phyloP scores from a whole-genome alignment of 371 early-diverging fungal species.

The Mucor piriformis region DNA sequence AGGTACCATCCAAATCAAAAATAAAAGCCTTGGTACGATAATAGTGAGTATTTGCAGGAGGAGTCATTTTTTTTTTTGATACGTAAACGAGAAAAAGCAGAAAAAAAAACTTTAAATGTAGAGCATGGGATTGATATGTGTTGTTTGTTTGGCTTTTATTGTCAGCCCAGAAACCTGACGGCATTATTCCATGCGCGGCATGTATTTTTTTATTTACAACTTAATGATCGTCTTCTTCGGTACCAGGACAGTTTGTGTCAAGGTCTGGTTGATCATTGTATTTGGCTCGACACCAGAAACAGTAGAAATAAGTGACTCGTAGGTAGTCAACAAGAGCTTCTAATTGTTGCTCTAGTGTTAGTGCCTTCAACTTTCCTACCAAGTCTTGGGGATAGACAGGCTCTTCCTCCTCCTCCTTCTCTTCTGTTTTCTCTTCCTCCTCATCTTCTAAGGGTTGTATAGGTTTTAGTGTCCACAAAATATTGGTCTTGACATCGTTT shows the following conservation, averaged over 20 bases:
- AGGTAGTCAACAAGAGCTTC: conserved; percentile 49
- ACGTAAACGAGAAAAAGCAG: not conserved
- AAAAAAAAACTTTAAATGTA: not conserved
- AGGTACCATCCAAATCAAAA: conserved; percentile 53
- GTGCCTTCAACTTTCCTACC: conserved; percentile 27
- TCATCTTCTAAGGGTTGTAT: conserved; percentile 16
- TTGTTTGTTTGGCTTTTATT: no score
- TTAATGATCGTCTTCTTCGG: conserved; percentile 61
- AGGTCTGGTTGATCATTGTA: conserved; percentile 57
- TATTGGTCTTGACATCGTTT: conserved; percentile 23
- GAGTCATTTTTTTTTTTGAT: not conserved
- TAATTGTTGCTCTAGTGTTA: conserved; percentile 44
- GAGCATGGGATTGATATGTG: no score
- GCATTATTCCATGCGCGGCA: no score
- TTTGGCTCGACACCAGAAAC: conserved; percentile 68
- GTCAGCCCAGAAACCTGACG: no score
- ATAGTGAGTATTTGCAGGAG: conserved; percentile 4
- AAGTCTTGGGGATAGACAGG: conserved; percentile 31
- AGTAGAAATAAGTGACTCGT: conserved; percentile 57
- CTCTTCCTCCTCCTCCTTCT: conserved; percentile 17
- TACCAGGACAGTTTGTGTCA: conserved; percentile 60
- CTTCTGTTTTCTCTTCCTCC: not conserved
- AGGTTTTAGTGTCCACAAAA: conserved; percentile 35
- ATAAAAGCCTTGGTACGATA: conserved; percentile 33
- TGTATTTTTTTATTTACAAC: no score